Conservation (phyloP, 495 filamentous ascomycete genomes). For the Podospora anserina region DNA sequence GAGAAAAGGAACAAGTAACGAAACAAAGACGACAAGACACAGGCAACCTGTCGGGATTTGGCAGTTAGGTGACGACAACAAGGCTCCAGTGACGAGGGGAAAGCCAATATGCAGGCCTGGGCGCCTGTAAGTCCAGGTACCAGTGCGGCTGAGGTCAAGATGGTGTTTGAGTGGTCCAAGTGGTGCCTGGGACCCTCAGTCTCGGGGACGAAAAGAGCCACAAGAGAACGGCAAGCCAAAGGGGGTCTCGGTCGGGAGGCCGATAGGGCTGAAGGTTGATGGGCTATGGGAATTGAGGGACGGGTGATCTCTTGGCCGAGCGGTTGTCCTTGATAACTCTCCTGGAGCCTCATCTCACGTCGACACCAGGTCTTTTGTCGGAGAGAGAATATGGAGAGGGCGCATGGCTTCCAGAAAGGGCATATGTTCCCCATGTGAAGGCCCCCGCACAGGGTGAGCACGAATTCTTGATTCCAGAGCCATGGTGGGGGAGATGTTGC, state of each 20-base stretch:
- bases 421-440: not conserved
- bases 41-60: not conserved
- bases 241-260: slow-evolving; percentile 11
- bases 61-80: not conserved
- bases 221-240: not conserved
- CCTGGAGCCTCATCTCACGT: not conserved
- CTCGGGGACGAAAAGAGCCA: not conserved
- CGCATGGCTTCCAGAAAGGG: not conserved
- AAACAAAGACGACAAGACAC: not conserved
- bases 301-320: not conserved
- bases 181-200: not conserved
- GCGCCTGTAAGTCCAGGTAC: not conserved
- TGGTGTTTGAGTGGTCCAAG: not conserved
- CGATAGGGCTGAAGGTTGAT: slow-evolving; percentile 23
- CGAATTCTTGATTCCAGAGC: not conserved
- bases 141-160: slow-evolving; percentile 2
- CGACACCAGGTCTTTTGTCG: not conserved
- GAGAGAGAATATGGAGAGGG: not conserved
- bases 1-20: not conserved
- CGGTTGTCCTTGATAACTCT: not conserved
- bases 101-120: not conserved
- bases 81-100: not conserved
- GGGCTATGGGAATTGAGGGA: slow-evolving; percentile 2
- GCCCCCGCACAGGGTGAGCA: not conserved
- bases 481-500: slow-evolving; percentile 9